A percentile compares a stretch with the other conserved stretches of the same genome.
Evolutionary conservation across 768 basidiomycete species (phyloP).

Genomic region (Paxillus ammoniavirescens): DNA sequence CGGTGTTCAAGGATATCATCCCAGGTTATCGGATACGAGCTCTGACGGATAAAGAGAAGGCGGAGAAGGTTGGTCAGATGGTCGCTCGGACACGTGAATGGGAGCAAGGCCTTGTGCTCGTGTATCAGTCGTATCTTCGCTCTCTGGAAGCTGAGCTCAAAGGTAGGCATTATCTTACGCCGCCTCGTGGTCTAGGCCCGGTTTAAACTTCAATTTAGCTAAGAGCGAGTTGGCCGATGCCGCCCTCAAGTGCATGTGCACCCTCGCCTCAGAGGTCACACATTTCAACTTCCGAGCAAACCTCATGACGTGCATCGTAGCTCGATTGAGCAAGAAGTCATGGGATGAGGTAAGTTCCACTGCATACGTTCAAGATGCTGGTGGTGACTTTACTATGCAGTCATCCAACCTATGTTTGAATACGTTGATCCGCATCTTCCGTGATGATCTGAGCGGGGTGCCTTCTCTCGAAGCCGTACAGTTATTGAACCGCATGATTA

Average conservation of each 20-base stretch:
- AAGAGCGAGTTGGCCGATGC: constrained; percentile 65
- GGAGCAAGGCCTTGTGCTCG: constrained; percentile 88
- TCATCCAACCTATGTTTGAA: constrained; percentile 82
- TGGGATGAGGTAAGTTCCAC: constrained; percentile 78
- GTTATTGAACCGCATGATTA: constrained; percentile 92
- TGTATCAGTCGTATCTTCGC: constrained; percentile 88
- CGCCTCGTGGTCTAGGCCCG: constrained; percentile 11
- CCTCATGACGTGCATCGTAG: constrained; percentile 84
- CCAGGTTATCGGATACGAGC: constrained; percentile 94
- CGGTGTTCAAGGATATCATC: constrained; percentile 94
- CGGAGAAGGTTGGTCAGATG: constrained; percentile 92
- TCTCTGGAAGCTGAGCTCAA: constrained; percentile 85
- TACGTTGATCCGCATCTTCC: constrained; percentile 80
- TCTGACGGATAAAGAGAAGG: constrained; percentile 86
- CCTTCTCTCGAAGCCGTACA: constrained; percentile 89
- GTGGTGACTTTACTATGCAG: constrained; percentile 40
- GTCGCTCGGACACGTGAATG: constrained; percentile 88
- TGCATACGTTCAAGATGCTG: constrained; percentile 3
- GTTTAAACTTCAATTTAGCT: constrained; percentile 39
- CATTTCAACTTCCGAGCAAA: constrained; percentile 98
- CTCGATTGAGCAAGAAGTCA: constrained; percentile 75
- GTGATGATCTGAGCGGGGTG: constrained; percentile 73
- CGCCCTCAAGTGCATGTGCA: constrained; percentile 85
- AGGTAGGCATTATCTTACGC: constrained; percentile 38
- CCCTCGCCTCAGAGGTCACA: constrained; percentile 74